A percentile compares a stretch with the other conserved stretches of the same genome.
Conservation (phyloP, 1,284 basidiomycete species). For the Veloporphyrellus conicus region DNA sequence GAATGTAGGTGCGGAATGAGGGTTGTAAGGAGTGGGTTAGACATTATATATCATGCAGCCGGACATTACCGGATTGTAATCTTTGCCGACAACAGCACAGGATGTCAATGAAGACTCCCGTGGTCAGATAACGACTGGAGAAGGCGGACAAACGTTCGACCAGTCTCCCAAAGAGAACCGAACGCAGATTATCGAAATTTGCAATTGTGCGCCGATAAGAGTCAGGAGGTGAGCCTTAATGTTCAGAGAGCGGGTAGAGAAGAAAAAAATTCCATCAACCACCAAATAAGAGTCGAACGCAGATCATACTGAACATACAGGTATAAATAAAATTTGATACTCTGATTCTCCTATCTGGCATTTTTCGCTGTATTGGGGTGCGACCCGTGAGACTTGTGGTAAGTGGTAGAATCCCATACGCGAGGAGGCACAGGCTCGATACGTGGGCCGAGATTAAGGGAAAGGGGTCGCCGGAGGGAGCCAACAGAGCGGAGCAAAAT, state of each 20-base stretch:
- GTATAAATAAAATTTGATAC: neutral
- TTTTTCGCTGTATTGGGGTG: neutral
- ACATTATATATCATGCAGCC: slow-evolving; percentile 7
- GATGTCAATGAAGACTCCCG: neutral
- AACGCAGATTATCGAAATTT: neutral
- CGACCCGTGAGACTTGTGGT: neutral
- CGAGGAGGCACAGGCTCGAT: neutral
- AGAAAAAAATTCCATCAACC: neutral
- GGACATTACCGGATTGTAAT: neutral
- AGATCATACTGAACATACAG: slow-evolving; percentile 2
- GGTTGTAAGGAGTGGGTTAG: too few relatives aligned
- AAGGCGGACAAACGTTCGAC: neutral
- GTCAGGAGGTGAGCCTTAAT: neutral
- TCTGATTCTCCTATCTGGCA: neutral
- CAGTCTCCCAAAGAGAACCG: neutral
- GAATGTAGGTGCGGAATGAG: neutral
- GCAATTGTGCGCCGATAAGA: neutral
- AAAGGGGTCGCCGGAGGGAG: too few relatives aligned
- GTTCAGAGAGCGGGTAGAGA: neutral
- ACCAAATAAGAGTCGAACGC: neutral
- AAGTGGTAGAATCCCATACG: neutral
- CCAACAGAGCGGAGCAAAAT: too few relatives aligned
- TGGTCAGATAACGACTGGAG: too few relatives aligned
- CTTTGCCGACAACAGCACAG: neutral
- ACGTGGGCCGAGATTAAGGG: too few relatives aligned